phyloP scores from a whole-genome alignment of 129 eudicot genomes.

The Helianthus annuus region HanXRQr2.0-SUNRISE NC_035439.2:96518793-96519292 shows the following conservation, averaged over 20 bases:
- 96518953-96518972: slow-evolving; percentile 51
- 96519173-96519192: slow-evolving; percentile 6
- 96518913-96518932: slow-evolving; percentile 60
- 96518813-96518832: slow-evolving; percentile 59
- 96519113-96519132: slow-evolving; percentile 12
- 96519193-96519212: slow-evolving; percentile 21
- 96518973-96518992: slow-evolving; percentile 46
- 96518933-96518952: slow-evolving; percentile 42
- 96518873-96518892: slow-evolving; percentile 36
- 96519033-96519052: not conserved
- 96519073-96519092: not conserved
- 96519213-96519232: slow-evolving; percentile 19
- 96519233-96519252: slow-evolving; percentile 8
- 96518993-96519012: slow-evolving; percentile 13
- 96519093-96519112: slow-evolving; percentile 11
- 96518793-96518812: slow-evolving; percentile 51
- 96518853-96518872: slow-evolving; percentile 34
- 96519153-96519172: slow-evolving; percentile 17
- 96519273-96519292: slow-evolving; percentile 5
- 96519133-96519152: slow-evolving; percentile 13
- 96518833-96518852: slow-evolving; percentile 51
- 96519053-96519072: not conserved
- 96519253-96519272: slow-evolving; percentile 10
- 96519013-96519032: not conserved
- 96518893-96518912: slow-evolving; percentile 64